These are phyloP conservation scores for Stentor roeselii DNA, from an alignment of 73 alveolate genomes.

Conservation along the genomic window DNA sequence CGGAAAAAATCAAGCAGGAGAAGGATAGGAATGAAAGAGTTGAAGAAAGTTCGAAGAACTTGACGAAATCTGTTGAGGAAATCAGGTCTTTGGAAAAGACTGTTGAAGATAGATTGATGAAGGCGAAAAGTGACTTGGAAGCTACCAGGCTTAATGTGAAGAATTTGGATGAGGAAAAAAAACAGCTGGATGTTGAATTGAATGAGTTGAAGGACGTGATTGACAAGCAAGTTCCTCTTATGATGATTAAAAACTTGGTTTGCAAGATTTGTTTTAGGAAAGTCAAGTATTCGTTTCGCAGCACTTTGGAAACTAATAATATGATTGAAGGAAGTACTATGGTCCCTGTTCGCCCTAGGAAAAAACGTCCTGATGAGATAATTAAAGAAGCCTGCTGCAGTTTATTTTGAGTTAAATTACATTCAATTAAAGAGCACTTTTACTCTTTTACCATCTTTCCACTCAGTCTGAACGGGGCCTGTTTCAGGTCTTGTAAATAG, in stretches of 20 bases:
- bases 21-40: conserved; percentile 6
- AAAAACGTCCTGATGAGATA: background rate
- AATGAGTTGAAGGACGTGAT: background rate
- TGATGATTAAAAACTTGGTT: background rate
- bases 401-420: background rate
- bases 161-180: background rate
- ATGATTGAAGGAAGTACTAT: background rate
- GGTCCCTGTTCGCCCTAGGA: background rate
- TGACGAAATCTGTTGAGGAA: background rate
- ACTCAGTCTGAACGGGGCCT: background rate
- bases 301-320: background rate
- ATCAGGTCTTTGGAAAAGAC: background rate
- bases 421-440: background rate
- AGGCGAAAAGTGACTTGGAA: background rate
- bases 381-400: background rate
- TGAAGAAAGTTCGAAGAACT: background rate
- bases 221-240: background rate
- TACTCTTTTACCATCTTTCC: background rate
- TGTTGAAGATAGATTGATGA: background rate
- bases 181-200: background rate
- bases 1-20: background rate
- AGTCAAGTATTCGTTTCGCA: background rate
- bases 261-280: background rate
- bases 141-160: background rate
- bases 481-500: background rate